These are phyloP conservation scores for Geosmithia putterillii DNA, from an alignment of 2,329 filamentous ascomycete genomes.

Conservation along the genomic window DNA sequence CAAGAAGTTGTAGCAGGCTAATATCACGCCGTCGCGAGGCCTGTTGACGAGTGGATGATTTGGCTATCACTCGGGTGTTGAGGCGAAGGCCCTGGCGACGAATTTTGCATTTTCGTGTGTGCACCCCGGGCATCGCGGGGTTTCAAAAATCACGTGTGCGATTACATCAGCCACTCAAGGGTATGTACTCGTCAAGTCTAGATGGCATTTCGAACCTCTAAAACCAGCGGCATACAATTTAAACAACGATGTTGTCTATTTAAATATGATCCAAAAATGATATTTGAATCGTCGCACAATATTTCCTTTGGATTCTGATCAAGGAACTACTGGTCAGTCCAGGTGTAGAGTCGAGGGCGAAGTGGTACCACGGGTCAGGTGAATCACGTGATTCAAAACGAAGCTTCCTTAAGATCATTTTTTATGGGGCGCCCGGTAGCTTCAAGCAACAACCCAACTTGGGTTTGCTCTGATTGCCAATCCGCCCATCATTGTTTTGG, in stretches of 20 bases:
- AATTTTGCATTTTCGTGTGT: conserved; percentile 35
- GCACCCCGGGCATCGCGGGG: conserved; percentile 29
- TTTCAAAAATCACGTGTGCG: conserved; percentile 21
- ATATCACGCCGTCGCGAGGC: conserved; percentile 24
- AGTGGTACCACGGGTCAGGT: too few species aligned
- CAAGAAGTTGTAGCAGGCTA: conserved; percentile 22
- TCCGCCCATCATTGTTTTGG: too few species aligned
- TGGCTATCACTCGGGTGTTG: conserved; percentile 8
- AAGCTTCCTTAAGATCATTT: too few species aligned
- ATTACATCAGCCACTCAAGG: conserved; percentile 14
- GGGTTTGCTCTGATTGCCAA: too few species aligned
- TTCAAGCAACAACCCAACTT: too few species aligned
- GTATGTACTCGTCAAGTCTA: background rate
- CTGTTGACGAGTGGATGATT: conserved; percentile 15
- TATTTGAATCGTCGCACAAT: too few species aligned
- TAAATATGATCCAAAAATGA: too few species aligned
- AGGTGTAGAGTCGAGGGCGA: background rate
- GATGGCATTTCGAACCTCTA: background rate
- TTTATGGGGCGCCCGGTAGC: too few species aligned
- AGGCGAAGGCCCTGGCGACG: conserved; percentile 18
- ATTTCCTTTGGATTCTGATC: too few species aligned
- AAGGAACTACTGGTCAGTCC: background rate
- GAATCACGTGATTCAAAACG: too few species aligned
- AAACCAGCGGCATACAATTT: background rate
- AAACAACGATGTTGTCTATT: too few species aligned